Evolutionary conservation across 176 grass and related monocot species (phyloP).

Genomic region (Cenchrus purpureus): DNA sequence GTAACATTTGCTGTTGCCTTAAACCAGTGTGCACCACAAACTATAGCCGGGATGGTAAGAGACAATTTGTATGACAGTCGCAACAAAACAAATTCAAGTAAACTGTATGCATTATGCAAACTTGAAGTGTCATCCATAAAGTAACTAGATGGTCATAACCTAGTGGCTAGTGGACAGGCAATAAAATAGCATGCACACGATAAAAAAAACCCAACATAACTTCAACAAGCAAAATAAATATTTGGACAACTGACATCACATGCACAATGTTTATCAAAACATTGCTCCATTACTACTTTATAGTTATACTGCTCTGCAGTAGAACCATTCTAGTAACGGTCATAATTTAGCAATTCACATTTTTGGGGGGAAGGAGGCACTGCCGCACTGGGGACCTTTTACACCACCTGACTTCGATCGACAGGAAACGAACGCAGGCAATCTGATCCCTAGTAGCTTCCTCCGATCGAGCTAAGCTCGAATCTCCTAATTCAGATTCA

Average conservation of each 20-base stretch:
- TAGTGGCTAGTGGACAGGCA: background rate
- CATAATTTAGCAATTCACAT: background rate
- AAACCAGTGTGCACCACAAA: background rate
- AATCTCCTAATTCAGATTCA: background rate
- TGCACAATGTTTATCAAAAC: background rate
- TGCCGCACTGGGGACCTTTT: background rate
- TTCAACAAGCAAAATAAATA: background rate
- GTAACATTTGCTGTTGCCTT: background rate
- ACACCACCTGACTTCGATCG: background rate
- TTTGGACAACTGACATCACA: background rate
- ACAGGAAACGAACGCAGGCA: background rate
- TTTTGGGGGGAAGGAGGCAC: background rate
- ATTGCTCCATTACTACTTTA: background rate
- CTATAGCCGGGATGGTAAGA: background rate
- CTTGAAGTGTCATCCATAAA: background rate
- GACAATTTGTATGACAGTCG: background rate
- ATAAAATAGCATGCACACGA: background rate
- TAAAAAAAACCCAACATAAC: slow-evolving; percentile 6
- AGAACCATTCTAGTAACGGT: background rate
- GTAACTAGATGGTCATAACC: background rate
- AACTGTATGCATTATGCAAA: background rate
- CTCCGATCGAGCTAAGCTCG: background rate
- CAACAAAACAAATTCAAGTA: background rate
- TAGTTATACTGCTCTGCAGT: background rate
- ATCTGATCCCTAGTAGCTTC: background rate